Percentiles rank a stretch among this genome's conserved stretches.
Evolutionary conservation across 768 basidiomycete genomes (phyloP).

Genomic region (Hypholoma sublateritium): DNA sequence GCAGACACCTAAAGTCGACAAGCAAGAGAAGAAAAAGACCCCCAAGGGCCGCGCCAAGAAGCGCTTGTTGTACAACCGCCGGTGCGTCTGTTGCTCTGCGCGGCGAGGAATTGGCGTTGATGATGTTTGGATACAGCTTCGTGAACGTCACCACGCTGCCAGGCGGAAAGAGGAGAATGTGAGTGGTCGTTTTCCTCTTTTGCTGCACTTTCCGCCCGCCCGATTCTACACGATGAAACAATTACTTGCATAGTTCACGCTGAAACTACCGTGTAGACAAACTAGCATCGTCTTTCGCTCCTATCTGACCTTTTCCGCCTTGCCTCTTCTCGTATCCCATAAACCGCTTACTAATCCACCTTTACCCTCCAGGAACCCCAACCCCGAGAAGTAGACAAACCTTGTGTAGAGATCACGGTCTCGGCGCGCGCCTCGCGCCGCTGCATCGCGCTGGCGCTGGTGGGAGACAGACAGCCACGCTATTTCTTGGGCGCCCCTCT

Average conservation of each 20-base stretch:
- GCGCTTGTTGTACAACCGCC: constrained; percentile 89
- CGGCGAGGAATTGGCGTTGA: not conserved
- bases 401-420: constrained; percentile 9
- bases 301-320: constrained; percentile 74
- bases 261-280: constrained; percentile 85
- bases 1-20: constrained; percentile 96
- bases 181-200: constrained; percentile 39
- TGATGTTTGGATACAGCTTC: constrained; percentile 51
- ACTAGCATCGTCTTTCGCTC: constrained; percentile 97
- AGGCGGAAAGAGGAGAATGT: constrained; percentile 96
- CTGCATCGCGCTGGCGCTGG: constrained; percentile 11
- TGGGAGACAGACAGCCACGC: not conserved
- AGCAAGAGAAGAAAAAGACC: constrained; percentile 98
- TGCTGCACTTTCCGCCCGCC: not conserved
- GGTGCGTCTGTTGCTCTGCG: constrained; percentile 46
- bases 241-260: constrained; percentile 94
- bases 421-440: constrained; percentile 2
- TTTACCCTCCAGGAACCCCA: constrained; percentile 50
- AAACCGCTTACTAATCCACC: constrained; percentile 22
- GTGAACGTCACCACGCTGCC: constrained; percentile 91
- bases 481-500: not conserved
- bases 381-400: constrained; percentile 54
- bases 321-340: constrained; percentile 13
- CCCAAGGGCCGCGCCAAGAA: constrained; percentile 99
- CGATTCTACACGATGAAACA: constrained; percentile 51